Evolutionary conservation across 495 filamentous ascomycete species (phyloP), one percentile per base, ranked within the genome.

Genomic region (Geoglossum glabrum): DNA sequence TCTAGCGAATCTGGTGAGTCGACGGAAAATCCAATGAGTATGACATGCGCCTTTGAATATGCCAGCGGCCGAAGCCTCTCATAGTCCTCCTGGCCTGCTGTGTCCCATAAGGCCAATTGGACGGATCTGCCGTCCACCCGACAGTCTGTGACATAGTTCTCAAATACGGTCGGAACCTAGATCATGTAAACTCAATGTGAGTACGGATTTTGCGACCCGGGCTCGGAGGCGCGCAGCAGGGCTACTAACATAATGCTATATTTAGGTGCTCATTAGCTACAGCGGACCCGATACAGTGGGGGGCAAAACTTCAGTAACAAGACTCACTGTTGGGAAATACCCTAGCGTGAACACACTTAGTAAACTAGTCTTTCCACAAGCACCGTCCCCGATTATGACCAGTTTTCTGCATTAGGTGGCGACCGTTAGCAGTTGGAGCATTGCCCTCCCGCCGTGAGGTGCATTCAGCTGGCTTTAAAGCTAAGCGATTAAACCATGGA

Each of bases 321-420:
- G 13, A 79, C 87, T 73, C 77, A 98, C 92, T 60, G 90, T 93
- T 66, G 92, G 92, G 65, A 99, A 99, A 70, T 95, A 97, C 23
- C 92, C 92, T 50, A 99, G 76, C 10, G 92, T 99, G 70, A 99
- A 99, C 60, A 99, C 92, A 68, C 90, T 95, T 61, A 99, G 76
- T 60, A 99, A 73, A 82, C 86, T 93, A 45, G 92, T 99, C 73
- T 99, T 99, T 59, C 92, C 92, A 73, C 92, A 99, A 60, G 92
- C 92, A 73, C 92, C 92, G 68, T 99, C 92, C 46, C 92, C 92
- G 64, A 99, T 99, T 58, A 99, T 99, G 62, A 99, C 92, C 67
- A 99, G 74, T 73, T 99, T 99, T 74, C 92, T 99, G 64, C 62
- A 28, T 4, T 19, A 13, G 28, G 40, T 33, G 9, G 25, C 40